Conservation (phyloP, 257 asterid genomes). For the Fraxinus pennsylvanica region DNA sequence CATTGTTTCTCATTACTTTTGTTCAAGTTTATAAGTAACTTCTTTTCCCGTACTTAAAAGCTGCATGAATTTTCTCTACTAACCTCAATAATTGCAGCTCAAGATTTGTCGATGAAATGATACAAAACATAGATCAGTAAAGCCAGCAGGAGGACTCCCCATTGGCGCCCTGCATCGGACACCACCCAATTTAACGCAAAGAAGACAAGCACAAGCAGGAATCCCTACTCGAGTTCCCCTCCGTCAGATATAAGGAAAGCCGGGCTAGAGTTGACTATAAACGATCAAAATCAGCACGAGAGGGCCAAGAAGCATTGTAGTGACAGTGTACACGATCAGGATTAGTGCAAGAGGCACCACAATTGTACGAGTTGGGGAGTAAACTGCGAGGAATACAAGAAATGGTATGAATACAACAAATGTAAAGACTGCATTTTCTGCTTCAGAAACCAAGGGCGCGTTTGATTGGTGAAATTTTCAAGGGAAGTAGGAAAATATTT, state of each 20-base stretch:
- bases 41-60: too few species aligned
- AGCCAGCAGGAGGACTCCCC: conserved; percentile 44
- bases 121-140: conserved; percentile 27
- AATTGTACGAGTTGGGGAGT: conserved; percentile 40
- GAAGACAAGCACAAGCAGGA: conserved; percentile 40
- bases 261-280: conserved; percentile 37
- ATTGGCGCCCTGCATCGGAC: conserved; percentile 42
- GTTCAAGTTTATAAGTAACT: too few species aligned
- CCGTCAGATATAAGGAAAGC: conserved; percentile 36
- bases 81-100: too few species aligned
- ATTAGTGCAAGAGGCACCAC: conserved; percentile 47
- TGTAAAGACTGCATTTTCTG: conserved; percentile 50
- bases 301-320: conserved; percentile 66
- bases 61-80: too few species aligned
- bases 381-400: conserved; percentile 39
- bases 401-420: conserved; percentile 49
- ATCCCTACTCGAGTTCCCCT: conserved; percentile 50
- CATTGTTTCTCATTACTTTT: too few species aligned
- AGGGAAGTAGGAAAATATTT: too few species aligned
- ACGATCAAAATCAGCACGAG: conserved; percentile 48
- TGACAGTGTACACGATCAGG: conserved; percentile 48
- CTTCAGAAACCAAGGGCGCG: conserved; percentile 43
- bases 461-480: too few species aligned
- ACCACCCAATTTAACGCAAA: conserved; percentile 51
- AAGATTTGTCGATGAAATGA: neutral